These are phyloP conservation scores for Saposhnikovia divaricata DNA, from an alignment of 129 eudicot species.

Conservation along the genomic window DNA sequence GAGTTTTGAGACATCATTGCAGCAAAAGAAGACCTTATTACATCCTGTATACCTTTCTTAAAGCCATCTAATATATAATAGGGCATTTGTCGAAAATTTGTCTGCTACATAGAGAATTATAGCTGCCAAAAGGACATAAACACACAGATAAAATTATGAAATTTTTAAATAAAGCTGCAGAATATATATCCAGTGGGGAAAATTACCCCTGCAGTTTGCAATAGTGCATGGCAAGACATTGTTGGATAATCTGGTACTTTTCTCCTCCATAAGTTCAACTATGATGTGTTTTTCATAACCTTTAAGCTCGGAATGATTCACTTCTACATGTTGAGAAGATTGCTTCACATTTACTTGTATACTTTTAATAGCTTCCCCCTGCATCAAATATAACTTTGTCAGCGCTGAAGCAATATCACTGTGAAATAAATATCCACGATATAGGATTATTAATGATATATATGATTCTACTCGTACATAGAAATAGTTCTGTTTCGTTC, in stretches of 20 bases:
- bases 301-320: constrained; percentile 31
- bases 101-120: constrained; percentile 35
- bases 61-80: constrained; percentile 30
- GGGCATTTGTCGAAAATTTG: constrained; percentile 31
- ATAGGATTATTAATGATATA: too few relatives aligned
- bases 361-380: constrained; percentile 36
- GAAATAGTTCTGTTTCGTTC: too few relatives aligned
- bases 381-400: constrained; percentile 1
- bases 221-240: constrained; percentile 1
- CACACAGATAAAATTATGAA: background rate
- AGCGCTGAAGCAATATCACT: background rate
- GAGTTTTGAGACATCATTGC: constrained; percentile 29
- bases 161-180: background rate
- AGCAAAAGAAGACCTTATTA: constrained; percentile 36
- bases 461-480: too few relatives aligned
- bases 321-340: constrained; percentile 35
- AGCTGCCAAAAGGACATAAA: constrained; percentile 14
- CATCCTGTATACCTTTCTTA: constrained; percentile 29
- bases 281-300: constrained; percentile 41
- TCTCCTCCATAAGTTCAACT: constrained; percentile 33
- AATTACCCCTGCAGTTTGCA: constrained; percentile 24
- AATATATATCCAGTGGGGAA: background rate
- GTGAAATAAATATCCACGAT: too few relatives aligned
- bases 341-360: constrained; percentile 22
- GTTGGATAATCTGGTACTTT: background rate